A percentile compares a stretch with the other conserved stretches of the same genome.
Conservation (phyloP, 2,329 filamentous ascomycete species). For the Stagonosporopsis vannaccii region DNA sequence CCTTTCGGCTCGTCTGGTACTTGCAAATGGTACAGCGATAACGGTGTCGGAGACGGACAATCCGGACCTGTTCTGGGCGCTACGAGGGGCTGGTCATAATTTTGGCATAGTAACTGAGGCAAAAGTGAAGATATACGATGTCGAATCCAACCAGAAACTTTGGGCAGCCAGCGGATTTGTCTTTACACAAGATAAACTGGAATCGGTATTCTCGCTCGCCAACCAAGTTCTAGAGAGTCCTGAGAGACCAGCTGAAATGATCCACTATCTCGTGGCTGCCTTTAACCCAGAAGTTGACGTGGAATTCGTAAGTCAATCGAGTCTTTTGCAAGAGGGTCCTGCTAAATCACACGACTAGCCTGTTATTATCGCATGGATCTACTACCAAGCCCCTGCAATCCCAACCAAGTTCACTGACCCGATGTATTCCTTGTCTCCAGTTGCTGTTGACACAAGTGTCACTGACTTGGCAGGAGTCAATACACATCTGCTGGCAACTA, state of each 20-base stretch:
- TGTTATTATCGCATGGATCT: background rate
- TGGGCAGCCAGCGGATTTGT: constrained; percentile 4
- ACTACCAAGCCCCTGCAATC: background rate
- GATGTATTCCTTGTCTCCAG: background rate
- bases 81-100: constrained; percentile 47
- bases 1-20: constrained; percentile 44
- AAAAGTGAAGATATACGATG: constrained; percentile 29
- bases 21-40: constrained; percentile 46
- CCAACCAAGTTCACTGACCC: background rate
- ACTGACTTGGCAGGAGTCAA: background rate
- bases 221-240: background rate
- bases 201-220: background rate
- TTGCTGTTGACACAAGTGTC: background rate
- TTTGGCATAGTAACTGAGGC: constrained; percentile 43
- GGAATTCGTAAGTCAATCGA: background rate
- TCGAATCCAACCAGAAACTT: constrained; percentile 7
- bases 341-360: background rate
- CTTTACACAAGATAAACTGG: constrained; percentile 1
- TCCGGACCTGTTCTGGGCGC: constrained; percentile 49
- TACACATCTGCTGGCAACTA: background rate
- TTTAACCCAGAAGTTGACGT: background rate
- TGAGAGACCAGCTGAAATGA: background rate
- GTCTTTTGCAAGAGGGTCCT: too few relatives aligned
- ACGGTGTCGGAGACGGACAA: constrained; percentile 42
- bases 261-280: background rate